These are phyloP conservation scores for Isatis tinctoria DNA, from an alignment of 345 rosid genomes.

Conservation along the genomic window DNA sequence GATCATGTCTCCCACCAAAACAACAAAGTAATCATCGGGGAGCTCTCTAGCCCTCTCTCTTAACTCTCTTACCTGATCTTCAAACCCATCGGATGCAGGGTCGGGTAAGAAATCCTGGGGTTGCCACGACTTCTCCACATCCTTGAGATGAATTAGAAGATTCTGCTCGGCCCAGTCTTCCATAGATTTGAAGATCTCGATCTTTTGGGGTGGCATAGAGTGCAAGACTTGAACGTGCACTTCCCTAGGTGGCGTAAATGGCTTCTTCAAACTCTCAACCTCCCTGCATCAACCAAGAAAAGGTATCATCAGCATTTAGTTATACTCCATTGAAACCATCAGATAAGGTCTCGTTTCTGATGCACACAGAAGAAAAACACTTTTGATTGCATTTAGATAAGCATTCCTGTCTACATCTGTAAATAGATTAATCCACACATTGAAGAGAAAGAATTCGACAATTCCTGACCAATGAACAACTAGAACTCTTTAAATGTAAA, in stretches of 20 bases:
- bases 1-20: constrained; percentile 82
- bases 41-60: constrained; percentile 76
- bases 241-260: constrained; percentile 74
- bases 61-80: constrained; percentile 77
- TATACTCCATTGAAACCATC: neutral
- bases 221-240: constrained; percentile 85
- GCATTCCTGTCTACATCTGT: neutral
- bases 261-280: constrained; percentile 65
- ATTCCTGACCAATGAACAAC: neutral
- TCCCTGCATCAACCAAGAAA: constrained; percentile 45
- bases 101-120: constrained; percentile 92
- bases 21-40: constrained; percentile 85
- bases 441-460: neutral
- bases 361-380: neutral
- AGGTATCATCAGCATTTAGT: neutral
- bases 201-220: constrained; percentile 86
- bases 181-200: constrained; percentile 82
- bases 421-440: neutral
- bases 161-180: constrained; percentile 85
- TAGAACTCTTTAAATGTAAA: neutral
- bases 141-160: constrained; percentile 63
- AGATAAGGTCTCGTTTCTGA: neutral
- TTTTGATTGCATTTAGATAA: neutral
- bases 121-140: constrained; percentile 94
- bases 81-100: constrained; percentile 72